phyloP scores from a whole-genome alignment of 139 green algal genomes.

The Choricystis sp. region DNA sequence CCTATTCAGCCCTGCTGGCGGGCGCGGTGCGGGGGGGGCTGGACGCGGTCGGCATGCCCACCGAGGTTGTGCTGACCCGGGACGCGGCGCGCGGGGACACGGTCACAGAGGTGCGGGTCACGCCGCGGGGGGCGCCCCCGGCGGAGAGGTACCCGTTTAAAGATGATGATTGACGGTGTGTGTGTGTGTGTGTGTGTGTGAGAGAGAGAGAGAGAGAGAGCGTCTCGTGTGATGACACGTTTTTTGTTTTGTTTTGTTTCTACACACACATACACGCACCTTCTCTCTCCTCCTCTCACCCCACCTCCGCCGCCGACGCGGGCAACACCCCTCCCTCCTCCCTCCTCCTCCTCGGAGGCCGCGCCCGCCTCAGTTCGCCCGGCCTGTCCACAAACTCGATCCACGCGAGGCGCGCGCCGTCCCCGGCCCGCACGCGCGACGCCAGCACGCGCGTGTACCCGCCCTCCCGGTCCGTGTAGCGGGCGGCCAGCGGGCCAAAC shows the following conservation, averaged over 20 bases:
- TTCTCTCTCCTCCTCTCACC: too few relatives aligned
- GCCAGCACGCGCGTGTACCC: slow-evolving; percentile 79
- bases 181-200: too few relatives aligned
- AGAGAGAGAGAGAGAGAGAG: too few relatives aligned
- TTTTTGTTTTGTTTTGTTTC: too few relatives aligned
- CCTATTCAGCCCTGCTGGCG: slow-evolving; percentile 81
- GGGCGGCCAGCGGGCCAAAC: slow-evolving; percentile 60
- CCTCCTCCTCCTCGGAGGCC: too few relatives aligned
- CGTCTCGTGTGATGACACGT: too few relatives aligned
- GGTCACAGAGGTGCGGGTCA: not conserved
- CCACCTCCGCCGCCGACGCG: not conserved
- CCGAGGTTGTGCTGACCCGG: not conserved
- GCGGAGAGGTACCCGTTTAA: slow-evolving; percentile 80
- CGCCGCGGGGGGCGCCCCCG: not conserved
- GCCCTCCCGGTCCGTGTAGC: slow-evolving; percentile 67
- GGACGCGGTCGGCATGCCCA: slow-evolving; percentile 42
- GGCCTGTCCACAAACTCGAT: slow-evolving; percentile 83
- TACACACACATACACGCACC: too few relatives aligned
- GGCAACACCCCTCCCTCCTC: not conserved
- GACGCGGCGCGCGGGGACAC: not conserved
- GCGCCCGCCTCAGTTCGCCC: slow-evolving; percentile 60
- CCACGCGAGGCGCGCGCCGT: slow-evolving; percentile 73
- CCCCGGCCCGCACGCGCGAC: slow-evolving; percentile 36
- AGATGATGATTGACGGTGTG: slow-evolving; percentile 65
- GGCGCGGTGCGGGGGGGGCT: slow-evolving; percentile 79